Base-by-base conservation (phyloP, 768 basidiomycete species). In the Clavulina sp. region DNA sequence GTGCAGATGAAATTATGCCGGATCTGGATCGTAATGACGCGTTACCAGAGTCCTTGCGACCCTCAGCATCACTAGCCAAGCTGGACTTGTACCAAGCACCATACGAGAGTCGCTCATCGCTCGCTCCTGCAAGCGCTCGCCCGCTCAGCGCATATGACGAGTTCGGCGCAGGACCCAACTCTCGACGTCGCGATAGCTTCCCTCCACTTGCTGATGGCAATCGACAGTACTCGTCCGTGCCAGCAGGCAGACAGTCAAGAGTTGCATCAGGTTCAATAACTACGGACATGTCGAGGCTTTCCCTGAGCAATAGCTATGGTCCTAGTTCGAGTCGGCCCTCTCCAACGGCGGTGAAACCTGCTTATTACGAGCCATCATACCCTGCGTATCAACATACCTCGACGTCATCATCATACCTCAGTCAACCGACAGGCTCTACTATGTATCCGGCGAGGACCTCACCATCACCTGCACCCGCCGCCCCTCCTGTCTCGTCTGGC, bases 71-170 rank as follows among this genome's bases (percentile, higher is more conserved):
- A 21, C 65, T 74, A 43, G 75, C 75, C 6, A 68, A 72, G 33
- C 64, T 79, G 3, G 79, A 84, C 57, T 66, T 86, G 19, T 89
- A 89, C 60, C 74, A 74, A 6, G 28, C 48, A 33, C 48, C 48
- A 26, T 49, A 34, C 18, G 48, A 49, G 16, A 18, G 32, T 16
- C 48, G 29, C 28, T n/a, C n/a, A n/a, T 38, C 34, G 34, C 34
- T 7, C 19, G 19, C 9, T 38, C 13, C 9, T 7, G 32, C 16
- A 49, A 9, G 13, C 31, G 32, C 48, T 13, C 28, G 26, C 7
- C 48, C 48, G 7, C 48, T 13, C 16, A 9, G 9, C 9, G 26
- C 13, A 29, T 49, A 49, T 34, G 32, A 49, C 32, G 48, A 49
- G 26, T 49, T 49, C 32, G 48, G 48, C 7, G 48, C 43, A 28